These are phyloP conservation scores for Camelina sativa DNA, from an alignment of 345 rosid genomes.

Conservation along the genomic window DNA sequence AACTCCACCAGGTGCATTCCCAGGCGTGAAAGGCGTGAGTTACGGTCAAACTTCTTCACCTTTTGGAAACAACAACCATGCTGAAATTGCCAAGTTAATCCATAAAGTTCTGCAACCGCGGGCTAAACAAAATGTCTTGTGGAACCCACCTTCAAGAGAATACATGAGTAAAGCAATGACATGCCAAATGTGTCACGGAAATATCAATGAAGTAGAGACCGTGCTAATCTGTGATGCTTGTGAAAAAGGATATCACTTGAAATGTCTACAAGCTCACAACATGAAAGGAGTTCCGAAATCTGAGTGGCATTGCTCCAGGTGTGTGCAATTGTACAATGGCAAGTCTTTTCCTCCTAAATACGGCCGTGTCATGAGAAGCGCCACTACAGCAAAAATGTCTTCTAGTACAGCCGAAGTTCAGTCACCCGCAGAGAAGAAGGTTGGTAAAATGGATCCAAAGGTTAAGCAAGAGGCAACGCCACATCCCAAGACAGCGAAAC, in stretches of 20 bases:
- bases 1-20: slow-evolving; percentile 54
- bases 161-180: slow-evolving; percentile 81
- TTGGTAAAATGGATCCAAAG: slow-evolving; percentile 49
- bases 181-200: slow-evolving; percentile 79
- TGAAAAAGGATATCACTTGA: slow-evolving; percentile 90
- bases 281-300: slow-evolving; percentile 83
- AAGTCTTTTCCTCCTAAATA: slow-evolving; percentile 96
- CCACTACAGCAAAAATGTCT: slow-evolving; percentile 59
- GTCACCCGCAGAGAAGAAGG: slow-evolving; percentile 62
- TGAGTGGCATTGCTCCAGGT: slow-evolving; percentile 95
- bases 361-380: slow-evolving; percentile 87
- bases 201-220: slow-evolving; percentile 75
- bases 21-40: slow-evolving; percentile 56
- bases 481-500: slow-evolving; percentile 26
- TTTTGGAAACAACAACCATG: slow-evolving; percentile 54
- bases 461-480: slow-evolving; percentile 45
- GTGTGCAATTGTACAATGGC: slow-evolving; percentile 78
- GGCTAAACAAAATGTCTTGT: slow-evolving; percentile 67
- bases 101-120: slow-evolving; percentile 75
- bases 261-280: slow-evolving; percentile 72
- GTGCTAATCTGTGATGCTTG: slow-evolving; percentile 94
- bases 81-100: slow-evolving; percentile 76
- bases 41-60: slow-evolving; percentile 61
- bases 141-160: slow-evolving; percentile 99
- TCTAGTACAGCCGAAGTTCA: slow-evolving; percentile 58